phyloP scores from a whole-genome alignment of 345 rosid genomes.

The Cardamine occulta region DNA sequence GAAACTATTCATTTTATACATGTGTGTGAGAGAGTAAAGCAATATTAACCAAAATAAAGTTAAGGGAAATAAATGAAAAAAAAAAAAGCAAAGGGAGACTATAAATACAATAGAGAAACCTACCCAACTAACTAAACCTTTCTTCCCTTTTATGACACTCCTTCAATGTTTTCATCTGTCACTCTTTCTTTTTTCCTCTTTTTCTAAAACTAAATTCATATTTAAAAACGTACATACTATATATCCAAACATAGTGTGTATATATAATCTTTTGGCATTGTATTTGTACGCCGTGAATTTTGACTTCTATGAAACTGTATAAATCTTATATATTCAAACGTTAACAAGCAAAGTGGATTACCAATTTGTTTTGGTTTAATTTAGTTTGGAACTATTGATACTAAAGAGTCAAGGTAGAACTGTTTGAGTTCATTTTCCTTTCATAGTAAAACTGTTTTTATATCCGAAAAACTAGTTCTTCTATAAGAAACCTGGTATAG shows the following conservation, averaged over 20 bases:
- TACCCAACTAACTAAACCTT: constrained; percentile 65
- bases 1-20: constrained; percentile 49
- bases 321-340: neutral
- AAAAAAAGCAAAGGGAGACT: constrained; percentile 45
- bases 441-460: neutral
- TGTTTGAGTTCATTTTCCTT: constrained; percentile 15
- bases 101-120: constrained; percentile 64
- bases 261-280: neutral
- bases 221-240: neutral
- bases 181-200: constrained; percentile 45
- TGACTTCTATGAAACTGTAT: neutral
- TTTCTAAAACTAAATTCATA: neutral
- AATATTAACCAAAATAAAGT: constrained; percentile 39
- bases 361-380: neutral
- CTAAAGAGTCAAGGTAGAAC: neutral
- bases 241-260: neutral
- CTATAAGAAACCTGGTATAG: neutral
- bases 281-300: constrained; percentile 3
- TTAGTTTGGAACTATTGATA: constrained; percentile 14
- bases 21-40: constrained; percentile 37
- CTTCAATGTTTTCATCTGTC: constrained; percentile 90
- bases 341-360: neutral
- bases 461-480: neutral
- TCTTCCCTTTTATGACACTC: constrained; percentile 74
- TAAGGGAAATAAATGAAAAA: constrained; percentile 23